A percentile compares a stretch with the other conserved stretches of the same genome.
These are phyloP conservation scores for Trichoderma oligosporum DNA, from an alignment of 2,329 filamentous ascomycete species.

Conservation along the genomic window DNA sequence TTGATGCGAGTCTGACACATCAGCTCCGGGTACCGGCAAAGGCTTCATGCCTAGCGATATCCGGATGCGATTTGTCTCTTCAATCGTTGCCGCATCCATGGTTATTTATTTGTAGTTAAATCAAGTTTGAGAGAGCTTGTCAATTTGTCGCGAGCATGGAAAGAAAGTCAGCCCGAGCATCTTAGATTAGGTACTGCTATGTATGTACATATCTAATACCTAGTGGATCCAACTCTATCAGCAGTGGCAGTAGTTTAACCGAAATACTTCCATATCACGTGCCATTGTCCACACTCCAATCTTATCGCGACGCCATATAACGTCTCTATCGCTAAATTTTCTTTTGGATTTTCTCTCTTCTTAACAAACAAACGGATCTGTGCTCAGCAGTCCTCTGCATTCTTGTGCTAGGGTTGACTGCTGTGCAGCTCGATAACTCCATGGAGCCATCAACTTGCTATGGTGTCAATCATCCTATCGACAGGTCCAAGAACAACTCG, in stretches of 20 bases:
- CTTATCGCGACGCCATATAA: conserved; percentile 15
- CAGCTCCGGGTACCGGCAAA: conserved; percentile 73
- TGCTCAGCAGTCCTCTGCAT: conserved; percentile 73
- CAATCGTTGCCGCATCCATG: conserved; percentile 71
- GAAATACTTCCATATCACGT: conserved; percentile 10
- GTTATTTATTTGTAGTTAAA: not conserved
- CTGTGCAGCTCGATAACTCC: conserved; percentile 78
- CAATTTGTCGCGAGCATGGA: not conserved
- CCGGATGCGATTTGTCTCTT: conserved; percentile 91
- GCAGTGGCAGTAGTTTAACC: not conserved
- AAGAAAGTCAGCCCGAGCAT: not conserved
- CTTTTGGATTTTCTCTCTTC: conserved; percentile 37
- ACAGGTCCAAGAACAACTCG: conserved; percentile 86
- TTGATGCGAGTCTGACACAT: conserved; percentile 31
- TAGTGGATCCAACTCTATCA: not conserved
- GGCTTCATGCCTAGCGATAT: conserved; percentile 86
- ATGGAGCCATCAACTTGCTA: conserved; percentile 72
- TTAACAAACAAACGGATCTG: conserved; percentile 68
- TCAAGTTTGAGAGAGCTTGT: not conserved
- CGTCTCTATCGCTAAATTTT: conserved; percentile 31
- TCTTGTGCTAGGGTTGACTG: conserved; percentile 63
- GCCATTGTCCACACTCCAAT: not conserved
- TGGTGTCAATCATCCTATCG: conserved; percentile 89
- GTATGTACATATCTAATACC: no score
- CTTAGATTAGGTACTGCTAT: not conserved